Evolutionary conservation across 139 green algal species (phyloP), one percentile per base, ranked within the genome.

Genomic region (Edaphochlamys debaryana): DNA sequence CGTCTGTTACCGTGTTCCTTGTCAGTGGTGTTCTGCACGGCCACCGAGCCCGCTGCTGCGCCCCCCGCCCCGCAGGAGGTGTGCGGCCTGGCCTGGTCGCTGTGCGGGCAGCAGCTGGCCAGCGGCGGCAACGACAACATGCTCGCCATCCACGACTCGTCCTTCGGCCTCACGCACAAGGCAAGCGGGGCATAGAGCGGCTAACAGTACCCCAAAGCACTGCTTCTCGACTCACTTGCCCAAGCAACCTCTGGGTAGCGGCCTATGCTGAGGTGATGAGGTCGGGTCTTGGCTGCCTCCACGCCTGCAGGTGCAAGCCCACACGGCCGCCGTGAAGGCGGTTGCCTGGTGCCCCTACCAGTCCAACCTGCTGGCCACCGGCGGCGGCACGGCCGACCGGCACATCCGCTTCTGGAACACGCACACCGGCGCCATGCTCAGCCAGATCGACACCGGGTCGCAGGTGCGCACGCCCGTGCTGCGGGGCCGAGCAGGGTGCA

Each of bases 371-470:
- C 91, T 99, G 58, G 97, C 95, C 25, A 95, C 87, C 11, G 97
- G 97, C 3, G 97, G 97, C 25, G 97, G 97, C 74, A 99, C 97
- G 30, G 97, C 96, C 0, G 97, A 99, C 92, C 91, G 97, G 58
- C 96, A 92, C 91, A 98, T 99, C 50, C 93, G 94, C 50, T 99
- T 99, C 88, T 99, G 97, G 96, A 99, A 98, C 93, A 98, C 97
- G 19, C 89, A 92, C 79, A 98, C 96, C 0, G 91, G 92, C 69
- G 90, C 91, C 17, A 78, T 87, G n/a, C 82, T 99, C 66, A 93
- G 92, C 67, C 79, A 52, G 74, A 91, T 99, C 9, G 97, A 99
- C 90, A 99, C 97, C 40, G 97, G 95, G 60, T 95, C 87, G 23
- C 94, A 98, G 89, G 97, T 99, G 56, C 20, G 56, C 23, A 29